phyloP scores from a whole-genome alignment of 73 alveolate genomes.

The Tetrahymena elliotti region DNA sequence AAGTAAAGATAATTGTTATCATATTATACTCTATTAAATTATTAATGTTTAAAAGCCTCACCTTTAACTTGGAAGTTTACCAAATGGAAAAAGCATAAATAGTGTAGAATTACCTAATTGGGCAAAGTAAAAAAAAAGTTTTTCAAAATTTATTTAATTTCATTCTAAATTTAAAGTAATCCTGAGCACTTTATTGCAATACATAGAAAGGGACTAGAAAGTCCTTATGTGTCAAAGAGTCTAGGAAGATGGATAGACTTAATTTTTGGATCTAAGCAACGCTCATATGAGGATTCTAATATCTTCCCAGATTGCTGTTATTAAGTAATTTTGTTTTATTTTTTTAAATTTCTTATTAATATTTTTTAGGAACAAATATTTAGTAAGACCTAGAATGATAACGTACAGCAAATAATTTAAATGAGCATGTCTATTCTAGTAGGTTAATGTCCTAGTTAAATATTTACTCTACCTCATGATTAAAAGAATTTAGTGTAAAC shows the following conservation, averaged over 20 bases:
- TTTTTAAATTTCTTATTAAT: neutral
- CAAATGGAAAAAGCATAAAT: slow-evolving; percentile 78
- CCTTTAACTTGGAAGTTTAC: neutral
- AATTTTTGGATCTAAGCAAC: slow-evolving; percentile 71
- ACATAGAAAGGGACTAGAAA: slow-evolving; percentile 61
- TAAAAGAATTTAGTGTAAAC: neutral
- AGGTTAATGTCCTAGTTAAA: neutral
- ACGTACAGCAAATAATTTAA: neutral
- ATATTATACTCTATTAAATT: neutral
- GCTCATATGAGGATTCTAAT: slow-evolving; percentile 61
- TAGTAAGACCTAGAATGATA: neutral
- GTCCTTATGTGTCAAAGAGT: slow-evolving; percentile 51
- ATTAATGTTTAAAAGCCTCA: neutral
- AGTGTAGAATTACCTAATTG: slow-evolving; percentile 71
- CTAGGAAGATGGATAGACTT: slow-evolving; percentile 73
- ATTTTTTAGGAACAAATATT: neutral
- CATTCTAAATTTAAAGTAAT: neutral
- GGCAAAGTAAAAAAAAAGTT: slow-evolving; percentile 26
- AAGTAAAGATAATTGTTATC: neutral
- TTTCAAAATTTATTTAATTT: neutral
- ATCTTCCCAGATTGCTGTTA: slow-evolving; percentile 48
- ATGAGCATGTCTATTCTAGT: neutral
- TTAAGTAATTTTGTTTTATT: neutral
- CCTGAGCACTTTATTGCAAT: slow-evolving; percentile 73
- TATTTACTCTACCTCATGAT: neutral